Evolutionary conservation across 345 rosid species (phyloP), one percentile per base, ranked within the genome.

Genomic region (Cardamine occulta): DNA sequence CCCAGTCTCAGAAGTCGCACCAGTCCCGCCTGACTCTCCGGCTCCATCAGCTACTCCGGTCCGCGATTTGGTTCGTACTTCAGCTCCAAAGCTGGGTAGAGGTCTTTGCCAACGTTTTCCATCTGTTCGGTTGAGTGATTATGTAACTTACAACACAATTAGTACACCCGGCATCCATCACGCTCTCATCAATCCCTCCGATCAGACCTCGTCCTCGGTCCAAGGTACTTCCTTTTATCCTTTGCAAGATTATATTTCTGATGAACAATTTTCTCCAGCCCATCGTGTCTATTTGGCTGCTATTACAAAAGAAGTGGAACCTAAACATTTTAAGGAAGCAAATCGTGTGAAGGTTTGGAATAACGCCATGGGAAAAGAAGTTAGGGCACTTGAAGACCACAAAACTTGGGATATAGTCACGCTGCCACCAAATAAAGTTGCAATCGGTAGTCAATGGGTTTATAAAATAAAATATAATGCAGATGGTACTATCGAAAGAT

Each of bases 41-140:
- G 7, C 7, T 6, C 34, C 1, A 2, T 5, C 29, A 3, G 29
- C 29, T 28, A 28, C 29, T 28, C 29, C 29, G 5, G 29, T 28
- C 29, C 4, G 29, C 0, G 35, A 32, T 8, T 1, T 32, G 1
- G 35, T 32, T 7, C 8, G 8, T 6, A 1, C 8, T 1, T 8
- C 35, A 32, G 2, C 10, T 34, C 11, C 1, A 0, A 37, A 37
- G 42, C 4, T 10, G 0, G 14, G 42, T 37, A 37, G 1, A 37
- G 13, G 42, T 0, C 14, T 10, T 10, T 0, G 12, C 0, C 42
- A 3, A 0, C 4, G 1, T 0, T 0, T 37, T 37, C 12, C 12
- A 3, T 9, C 3, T 2, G 40, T 35, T 9, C 12, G 12, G 6
- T 0, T 35, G 2, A 4, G 2, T 3, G 54, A 49, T 4, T 51